Conservation (phyloP, 495 filamentous ascomycete species). For the Penicillium odoratum region DNA sequence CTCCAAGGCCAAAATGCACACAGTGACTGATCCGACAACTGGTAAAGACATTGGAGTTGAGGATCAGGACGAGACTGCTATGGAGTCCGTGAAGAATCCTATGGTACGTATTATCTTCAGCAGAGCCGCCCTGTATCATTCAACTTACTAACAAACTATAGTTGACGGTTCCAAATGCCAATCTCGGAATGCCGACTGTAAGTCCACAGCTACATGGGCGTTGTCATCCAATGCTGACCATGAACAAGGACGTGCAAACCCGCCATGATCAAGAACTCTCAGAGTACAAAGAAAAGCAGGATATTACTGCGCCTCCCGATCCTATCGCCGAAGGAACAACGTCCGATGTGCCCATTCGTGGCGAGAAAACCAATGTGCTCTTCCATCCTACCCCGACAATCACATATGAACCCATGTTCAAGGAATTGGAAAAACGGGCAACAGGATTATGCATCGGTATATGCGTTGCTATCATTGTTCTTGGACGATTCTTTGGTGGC, state of each 20-base stretch:
- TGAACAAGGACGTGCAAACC: slow-evolving; percentile 56
- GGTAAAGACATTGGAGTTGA: slow-evolving; percentile 85
- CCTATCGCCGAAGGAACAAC: slow-evolving; percentile 76
- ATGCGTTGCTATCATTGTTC: slow-evolving; percentile 67
- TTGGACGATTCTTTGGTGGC: slow-evolving; percentile 79
- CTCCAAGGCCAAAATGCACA: slow-evolving; percentile 57
- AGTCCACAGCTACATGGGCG: slow-evolving; percentile 18
- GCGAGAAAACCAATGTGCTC: slow-evolving; percentile 92
- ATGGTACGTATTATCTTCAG: slow-evolving; percentile 41
- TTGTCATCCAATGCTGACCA: slow-evolving; percentile 16
- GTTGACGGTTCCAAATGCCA: slow-evolving; percentile 89
- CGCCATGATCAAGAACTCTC: slow-evolving; percentile 59
- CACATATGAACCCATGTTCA: slow-evolving; percentile 83
- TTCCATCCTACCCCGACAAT: slow-evolving; percentile 92
- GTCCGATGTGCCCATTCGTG: slow-evolving; percentile 90
- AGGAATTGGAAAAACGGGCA: slow-evolving; percentile 68
- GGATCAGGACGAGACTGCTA: slow-evolving; percentile 68
- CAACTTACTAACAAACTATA: slow-evolving; percentile 25
- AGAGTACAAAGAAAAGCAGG: slow-evolving; percentile 81
- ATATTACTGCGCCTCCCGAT: slow-evolving; percentile 88
- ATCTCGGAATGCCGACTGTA: slow-evolving; percentile 70
- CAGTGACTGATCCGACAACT: slow-evolving; percentile 83
- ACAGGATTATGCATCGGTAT: slow-evolving; percentile 66
- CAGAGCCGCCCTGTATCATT: not conserved
- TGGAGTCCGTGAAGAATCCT: slow-evolving; percentile 70